Percentiles rank a stretch among this genome's conserved stretches.
These are phyloP conservation scores for Russula compacta DNA, from an alignment of 768 basidiomycete genomes.

Conservation along the genomic window DNA sequence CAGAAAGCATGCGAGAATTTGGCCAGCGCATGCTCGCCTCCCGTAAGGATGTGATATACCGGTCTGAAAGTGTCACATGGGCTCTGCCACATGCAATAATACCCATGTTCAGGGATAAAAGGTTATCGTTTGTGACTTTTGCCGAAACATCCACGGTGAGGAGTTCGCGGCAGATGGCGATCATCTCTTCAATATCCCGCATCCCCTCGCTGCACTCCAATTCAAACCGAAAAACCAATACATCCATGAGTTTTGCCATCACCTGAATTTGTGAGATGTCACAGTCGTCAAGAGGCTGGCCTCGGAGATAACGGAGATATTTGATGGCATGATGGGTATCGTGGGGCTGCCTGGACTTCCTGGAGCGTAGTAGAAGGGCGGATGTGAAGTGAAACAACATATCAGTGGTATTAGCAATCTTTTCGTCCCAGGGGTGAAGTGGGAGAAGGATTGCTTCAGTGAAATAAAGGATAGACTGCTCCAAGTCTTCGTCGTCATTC, in stretches of 20 bases:
- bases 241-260: neutral
- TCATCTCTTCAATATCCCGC: neutral
- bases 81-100: neutral
- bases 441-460: neutral
- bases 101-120: neutral
- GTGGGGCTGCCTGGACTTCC: neutral
- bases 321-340: neutral
- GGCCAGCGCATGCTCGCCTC: neutral
- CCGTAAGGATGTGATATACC: neutral
- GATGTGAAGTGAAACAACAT: neutral
- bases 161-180: neutral
- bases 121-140: neutral
- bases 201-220: neutral
- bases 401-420: neutral
- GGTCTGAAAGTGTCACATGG: neutral
- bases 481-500: neutral
- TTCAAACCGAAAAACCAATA: neutral
- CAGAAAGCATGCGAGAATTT: neutral
- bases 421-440: neutral
- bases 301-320: neutral
- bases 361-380: neutral
- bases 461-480: neutral
- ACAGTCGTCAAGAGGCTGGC: neutral
- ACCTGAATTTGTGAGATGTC: neutral
- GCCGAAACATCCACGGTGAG: neutral